Conservation (phyloP, 225 moss, liverwort and hornwort species). For the Sphagnum contortum region DNA sequence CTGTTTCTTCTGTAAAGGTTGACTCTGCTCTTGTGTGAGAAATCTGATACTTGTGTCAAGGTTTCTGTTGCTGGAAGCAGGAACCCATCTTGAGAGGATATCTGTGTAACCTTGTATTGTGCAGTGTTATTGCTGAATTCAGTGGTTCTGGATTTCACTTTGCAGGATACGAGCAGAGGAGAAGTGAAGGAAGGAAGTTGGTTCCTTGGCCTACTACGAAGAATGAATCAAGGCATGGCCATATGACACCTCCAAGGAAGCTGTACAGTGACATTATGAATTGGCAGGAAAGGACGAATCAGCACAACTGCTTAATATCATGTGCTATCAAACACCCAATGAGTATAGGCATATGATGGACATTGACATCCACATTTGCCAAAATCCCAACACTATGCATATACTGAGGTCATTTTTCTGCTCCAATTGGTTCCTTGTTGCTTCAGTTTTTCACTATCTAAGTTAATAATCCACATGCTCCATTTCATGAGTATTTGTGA, state of each 20-base stretch:
- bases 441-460: too few relatives aligned
- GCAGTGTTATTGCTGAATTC: too few relatives aligned
- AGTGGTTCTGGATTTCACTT: too few relatives aligned
- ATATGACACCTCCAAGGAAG: slow-evolving; percentile 58
- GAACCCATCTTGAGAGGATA: too few relatives aligned
- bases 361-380: slow-evolving; percentile 73
- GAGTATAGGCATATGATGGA: slow-evolving; percentile 86
- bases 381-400: slow-evolving; percentile 84
- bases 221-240: slow-evolving; percentile 83
- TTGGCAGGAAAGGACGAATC: slow-evolving; percentile 61
- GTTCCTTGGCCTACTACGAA: slow-evolving; percentile 70
- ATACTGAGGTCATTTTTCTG: slow-evolving; percentile 59
- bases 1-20: background rate
- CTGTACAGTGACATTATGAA: slow-evolving; percentile 37
- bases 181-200: slow-evolving; percentile 49
- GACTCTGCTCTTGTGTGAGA: background rate
- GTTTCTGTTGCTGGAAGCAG: background rate
- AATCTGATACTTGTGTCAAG: background rate
- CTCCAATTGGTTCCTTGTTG: background rate
- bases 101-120: too few relatives aligned
- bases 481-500: too few relatives aligned
- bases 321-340: slow-evolving; percentile 52
- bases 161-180: slow-evolving; percentile 77
- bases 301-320: slow-evolving; percentile 82
- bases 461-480: too few relatives aligned